Percentiles rank a stretch among this genome's conserved stretches.
Evolutionary conservation across 2,329 filamentous ascomycete species (phyloP).

Genomic region (Dryadomyces quercus-mongolicae): DNA sequence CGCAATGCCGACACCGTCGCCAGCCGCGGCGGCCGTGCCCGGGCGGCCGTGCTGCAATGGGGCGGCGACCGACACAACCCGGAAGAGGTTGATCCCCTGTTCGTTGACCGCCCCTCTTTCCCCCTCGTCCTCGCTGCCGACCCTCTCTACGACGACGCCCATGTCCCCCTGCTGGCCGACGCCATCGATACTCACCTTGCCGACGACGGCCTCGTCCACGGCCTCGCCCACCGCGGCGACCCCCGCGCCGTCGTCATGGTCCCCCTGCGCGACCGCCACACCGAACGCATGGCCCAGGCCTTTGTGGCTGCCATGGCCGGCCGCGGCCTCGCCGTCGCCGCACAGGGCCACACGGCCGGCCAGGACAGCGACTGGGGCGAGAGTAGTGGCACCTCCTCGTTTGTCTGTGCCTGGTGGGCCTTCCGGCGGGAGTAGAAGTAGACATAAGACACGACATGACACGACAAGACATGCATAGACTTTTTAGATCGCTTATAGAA

Average conservation of each 20-base stretch:
- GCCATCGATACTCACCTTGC: conserved; percentile 64
- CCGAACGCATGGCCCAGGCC: conserved; percentile 43
- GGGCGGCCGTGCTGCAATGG: conserved; percentile 65
- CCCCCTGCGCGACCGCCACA: conserved; percentile 61
- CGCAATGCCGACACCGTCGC: conserved; percentile 48
- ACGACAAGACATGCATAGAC: too few relatives aligned
- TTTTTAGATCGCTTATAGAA: too few relatives aligned
- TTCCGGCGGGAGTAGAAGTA: conserved; percentile 4
- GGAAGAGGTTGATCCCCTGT: conserved; percentile 32
- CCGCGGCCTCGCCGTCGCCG: conserved; percentile 42
- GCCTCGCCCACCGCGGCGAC: background rate
- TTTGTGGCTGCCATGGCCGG: conserved; percentile 50
- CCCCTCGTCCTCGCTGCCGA: conserved; percentile 75
- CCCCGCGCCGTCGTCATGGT: conserved; percentile 59
- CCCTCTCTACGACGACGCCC: conserved; percentile 73
- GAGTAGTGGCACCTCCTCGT: conserved; percentile 13
- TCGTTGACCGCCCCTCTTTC: conserved; percentile 15
- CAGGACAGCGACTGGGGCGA: conserved; percentile 60
- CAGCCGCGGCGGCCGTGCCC: conserved; percentile 41
- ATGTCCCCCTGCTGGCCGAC: conserved; percentile 61
- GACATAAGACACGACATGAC: background rate
- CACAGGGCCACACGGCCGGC: conserved; percentile 51
- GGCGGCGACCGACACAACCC: conserved; percentile 18
- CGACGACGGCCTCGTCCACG: conserved; percentile 23
- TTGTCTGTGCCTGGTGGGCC: conserved; percentile 11